Evolutionary conservation across 1,139 yeast species (phyloP), one percentile per base, ranked within the genome.

Genomic region (Casaregolazyma lundiana): DNA sequence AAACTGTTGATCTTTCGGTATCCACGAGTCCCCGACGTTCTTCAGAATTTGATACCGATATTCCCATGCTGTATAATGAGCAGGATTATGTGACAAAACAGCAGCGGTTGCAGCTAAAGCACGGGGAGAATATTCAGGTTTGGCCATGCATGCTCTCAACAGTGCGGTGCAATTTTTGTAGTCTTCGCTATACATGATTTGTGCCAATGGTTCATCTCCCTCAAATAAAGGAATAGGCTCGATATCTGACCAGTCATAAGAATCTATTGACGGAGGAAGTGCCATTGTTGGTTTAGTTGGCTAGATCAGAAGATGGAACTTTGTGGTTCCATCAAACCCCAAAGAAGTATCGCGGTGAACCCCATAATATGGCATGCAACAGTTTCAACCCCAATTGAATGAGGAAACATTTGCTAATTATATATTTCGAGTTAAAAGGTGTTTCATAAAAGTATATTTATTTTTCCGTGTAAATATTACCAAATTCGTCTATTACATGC

Each of bases 21-120:
- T 48, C 45, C 13, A 44, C 60, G 60, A 44, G 53, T 57, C 52
- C 56, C 15, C 47, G 57, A 51, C 57, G 38, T 60, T 44, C 34
- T 50, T 61, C 38, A 88, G 65, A 11, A 81, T 78, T 50, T 80
- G 73, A 51, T 70, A 79, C 15, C 97, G 71, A 65, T 84, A 92
- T 41, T 68, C 70, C 97, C 98, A 92, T 1, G 83, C 83, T 0
- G 96, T 84, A 63, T 92, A 92, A 65, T 90, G 97, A 0, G 97
- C 95, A 0, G 97, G 92, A 44, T 87, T 80, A 50, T 76, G 60
- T 13, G 70, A 76, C 46, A 94, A 81, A 2, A 85, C 83, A 34
- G 68, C 65, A 21, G 75, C 73, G 0, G 95, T 84, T 40, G 89
- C 66, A 21, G 73, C 73, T 34, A 88, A 65, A 0, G 96, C 90